These are phyloP conservation scores for Candida insectorum DNA, from an alignment of 805 yeast species.

Conservation along the genomic window DNA sequence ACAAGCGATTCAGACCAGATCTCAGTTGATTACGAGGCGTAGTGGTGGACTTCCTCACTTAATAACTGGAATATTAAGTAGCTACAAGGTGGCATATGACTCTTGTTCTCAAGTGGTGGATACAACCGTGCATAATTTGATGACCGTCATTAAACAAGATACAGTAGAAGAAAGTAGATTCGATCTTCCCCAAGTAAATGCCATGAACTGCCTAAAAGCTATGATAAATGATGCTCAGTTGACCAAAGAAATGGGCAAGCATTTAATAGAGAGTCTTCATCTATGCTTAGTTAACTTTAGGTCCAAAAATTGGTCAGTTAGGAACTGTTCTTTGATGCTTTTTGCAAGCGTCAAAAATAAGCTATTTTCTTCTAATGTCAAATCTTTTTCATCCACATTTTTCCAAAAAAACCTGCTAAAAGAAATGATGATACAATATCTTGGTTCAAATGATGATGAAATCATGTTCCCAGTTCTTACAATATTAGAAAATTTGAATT, in stretches of 20 bases:
- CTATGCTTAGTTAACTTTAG: conserved; percentile 62
- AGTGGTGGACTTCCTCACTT: conserved; percentile 90
- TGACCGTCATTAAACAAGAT: conserved; percentile 55
- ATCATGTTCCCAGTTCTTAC: conserved; percentile 73
- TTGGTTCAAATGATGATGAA: conserved; percentile 44
- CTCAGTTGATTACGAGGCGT: conserved; percentile 77
- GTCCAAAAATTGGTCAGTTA: conserved; percentile 74
- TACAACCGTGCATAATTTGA: conserved; percentile 49
- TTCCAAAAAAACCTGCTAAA: conserved; percentile 63
- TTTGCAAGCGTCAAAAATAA: conserved; percentile 81
- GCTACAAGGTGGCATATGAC: conserved; percentile 29
- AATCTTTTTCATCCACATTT: conserved; percentile 60
- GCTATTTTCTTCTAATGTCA: conserved; percentile 60
- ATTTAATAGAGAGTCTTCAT: conserved; percentile 55
- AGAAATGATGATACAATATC: conserved; percentile 40
- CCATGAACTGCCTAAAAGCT: conserved; percentile 78
- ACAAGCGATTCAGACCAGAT: conserved; percentile 46
- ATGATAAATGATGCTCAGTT: conserved; percentile 70
- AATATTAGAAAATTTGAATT: conserved; percentile 64
- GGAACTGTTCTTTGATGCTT: conserved; percentile 92
- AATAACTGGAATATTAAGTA: conserved; percentile 68
- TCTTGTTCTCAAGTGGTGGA: conserved; percentile 31
- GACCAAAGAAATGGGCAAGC: conserved; percentile 48
- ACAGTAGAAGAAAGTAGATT: conserved; percentile 47
- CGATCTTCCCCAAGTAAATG: conserved; percentile 91